Evolutionary conservation across 768 basidiomycete genomes (phyloP), one percentile per base, ranked within the genome.

Genomic region (Polyporus arcularius): DNA sequence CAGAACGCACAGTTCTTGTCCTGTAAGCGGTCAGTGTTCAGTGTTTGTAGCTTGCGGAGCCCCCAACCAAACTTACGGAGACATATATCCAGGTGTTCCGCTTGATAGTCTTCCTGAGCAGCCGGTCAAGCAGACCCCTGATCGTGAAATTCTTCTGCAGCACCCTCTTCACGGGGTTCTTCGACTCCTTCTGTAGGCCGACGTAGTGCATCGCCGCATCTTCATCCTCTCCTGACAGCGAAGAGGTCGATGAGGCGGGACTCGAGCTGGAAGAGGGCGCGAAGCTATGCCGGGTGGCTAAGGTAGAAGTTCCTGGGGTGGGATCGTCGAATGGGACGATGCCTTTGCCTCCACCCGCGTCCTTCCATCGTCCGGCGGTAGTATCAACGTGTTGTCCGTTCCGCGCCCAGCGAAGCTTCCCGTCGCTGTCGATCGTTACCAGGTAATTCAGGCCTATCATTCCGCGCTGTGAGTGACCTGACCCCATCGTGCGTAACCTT

Each of bases 11-110:
- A 83, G 58, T 83, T 76, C 58, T 79, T 82, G 61, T 85, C 83
- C 84, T 84, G 50, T 18, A 16, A n/a, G 52, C 42, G 40, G 52
- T 53, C 50, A 51, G 32, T 54, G 52, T 35, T 16, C 12, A 26
- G 58, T 41, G 14, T 18, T n/a, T 10, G 43, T 40, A n/a, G 28
- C 28, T n/a, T 12, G n/a, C 60, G 10, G 32, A 6, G 15, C 41
- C 4, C 8, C 2, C 11, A 30, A 42, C 39, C 2, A 26, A 26
- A 53, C 80, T 64, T 66, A 85, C 86, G 53, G 83, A 77, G 9
- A 85, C 83, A 70, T 87, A 89, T 38, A 90, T 87, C 87, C 87
- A 89, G 3, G 85, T 86, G 70, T 88, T 84, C 39, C 78, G 74
- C 60, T 76, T 74, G 10, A 88, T 75, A 0, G 85, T 87, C 72